Evolutionary conservation across 768 basidiomycete genomes (phyloP), one percentile per base, ranked within the genome.

Genomic region (Lepiota venenata): DNA sequence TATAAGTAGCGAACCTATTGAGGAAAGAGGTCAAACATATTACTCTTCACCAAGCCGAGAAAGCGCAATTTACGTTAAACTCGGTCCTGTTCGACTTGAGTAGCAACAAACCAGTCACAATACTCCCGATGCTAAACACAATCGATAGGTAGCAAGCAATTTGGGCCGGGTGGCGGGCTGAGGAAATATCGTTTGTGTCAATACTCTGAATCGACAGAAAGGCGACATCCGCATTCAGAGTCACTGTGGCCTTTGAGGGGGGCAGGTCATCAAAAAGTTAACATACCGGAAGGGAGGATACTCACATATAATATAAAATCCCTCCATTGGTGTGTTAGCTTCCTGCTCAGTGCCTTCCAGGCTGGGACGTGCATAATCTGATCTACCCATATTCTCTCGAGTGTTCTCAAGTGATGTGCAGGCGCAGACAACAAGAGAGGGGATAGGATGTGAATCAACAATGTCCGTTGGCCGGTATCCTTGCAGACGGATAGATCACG

Each of bases 211-310:
- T 82, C 0, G 80, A 75, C 15, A 86, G 68, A 55, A 84, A 82
- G 0, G 73, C 76, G 0, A 85, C 79, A 51, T 84, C 82, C 15
- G 78, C 81, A 45, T 77, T 79, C 27, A 85, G 61, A 7, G 84
- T 66, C 6, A 85, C 79, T 2, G 80, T 78, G 0, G 76, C 75
- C 82, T 84, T 47, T 4, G 20, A 18, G 16, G 21, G 16, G 21
- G 18, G 27, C 2, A 27, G 22, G 27, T 11, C 6, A 39, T 16
- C 25, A 47, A 11, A 11, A 5, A 25, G 25, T 5, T 2, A 20
- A 16, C 29, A 8, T 10, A 9, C n/a, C 14, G 9, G 37, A 35
- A 3, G 15, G 15, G n/a, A 5, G 16, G 38, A 20, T 3, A 59
- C 59, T 32, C 53, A 83, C 83, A 52, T 76, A 74, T 36, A 80